Conservation (phyloP, 1,284 basidiomycete genomes). For the Malassezia sp. region DNA sequence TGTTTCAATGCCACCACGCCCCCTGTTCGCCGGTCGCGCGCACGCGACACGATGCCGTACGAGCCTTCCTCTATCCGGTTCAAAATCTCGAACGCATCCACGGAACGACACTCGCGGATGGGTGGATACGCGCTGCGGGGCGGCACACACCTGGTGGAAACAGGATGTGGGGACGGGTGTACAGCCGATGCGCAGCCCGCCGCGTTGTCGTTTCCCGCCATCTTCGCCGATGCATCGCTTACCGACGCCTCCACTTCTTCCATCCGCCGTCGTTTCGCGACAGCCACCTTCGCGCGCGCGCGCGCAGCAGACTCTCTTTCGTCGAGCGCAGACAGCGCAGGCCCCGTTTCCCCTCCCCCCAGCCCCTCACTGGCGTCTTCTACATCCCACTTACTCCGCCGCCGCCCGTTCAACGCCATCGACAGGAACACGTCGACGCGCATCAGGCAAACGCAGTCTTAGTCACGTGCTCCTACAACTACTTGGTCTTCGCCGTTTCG, state of each 20-base stretch:
- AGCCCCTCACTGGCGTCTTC: too few species aligned
- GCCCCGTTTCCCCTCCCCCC: too few species aligned
- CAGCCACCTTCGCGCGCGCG: constrained; percentile 8
- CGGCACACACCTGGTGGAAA: background rate
- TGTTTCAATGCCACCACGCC: constrained; percentile 89
- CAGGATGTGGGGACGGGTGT: background rate
- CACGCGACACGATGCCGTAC: constrained; percentile 93
- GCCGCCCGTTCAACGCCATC: background rate
- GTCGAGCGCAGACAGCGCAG: too few species aligned
- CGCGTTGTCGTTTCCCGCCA: too few species aligned
- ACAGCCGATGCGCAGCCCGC: background rate
- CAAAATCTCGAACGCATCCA: constrained; percentile 49
- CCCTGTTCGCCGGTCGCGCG: constrained; percentile 61
- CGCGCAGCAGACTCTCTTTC: background rate
- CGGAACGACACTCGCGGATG: constrained; percentile 29
- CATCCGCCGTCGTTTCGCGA: background rate
- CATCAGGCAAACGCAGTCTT: background rate
- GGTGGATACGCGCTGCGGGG: constrained; percentile 18
- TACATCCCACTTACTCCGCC: background rate
- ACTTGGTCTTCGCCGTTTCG: constrained; percentile 15
- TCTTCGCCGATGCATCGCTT: too few species aligned
- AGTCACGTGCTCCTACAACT: constrained; percentile 1
- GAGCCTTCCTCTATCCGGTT: constrained; percentile 99
- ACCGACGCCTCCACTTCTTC: too few species aligned
- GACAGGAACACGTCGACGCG: background rate